phyloP scores from a whole-genome alignment of 306 rosid species.

The Malus fusca region DNA sequence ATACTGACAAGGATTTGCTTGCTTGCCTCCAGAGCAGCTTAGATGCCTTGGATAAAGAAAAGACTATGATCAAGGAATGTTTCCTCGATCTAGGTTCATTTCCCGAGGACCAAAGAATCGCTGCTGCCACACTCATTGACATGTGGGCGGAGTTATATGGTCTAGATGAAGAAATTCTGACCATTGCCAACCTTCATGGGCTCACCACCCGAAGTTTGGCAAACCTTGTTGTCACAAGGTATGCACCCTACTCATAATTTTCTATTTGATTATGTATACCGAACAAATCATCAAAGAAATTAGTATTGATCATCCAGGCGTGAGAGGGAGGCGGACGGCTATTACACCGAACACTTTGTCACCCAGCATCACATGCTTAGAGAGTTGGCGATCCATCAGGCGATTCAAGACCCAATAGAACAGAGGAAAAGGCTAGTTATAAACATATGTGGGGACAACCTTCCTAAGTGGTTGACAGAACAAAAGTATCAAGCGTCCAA shows the following conservation, averaged over 20 bases:
- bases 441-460: conserved; percentile 30
- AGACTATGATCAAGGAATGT: conserved; percentile 28
- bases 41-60: conserved; percentile 21
- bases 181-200: conserved; percentile 32
- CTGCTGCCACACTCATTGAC: conserved; percentile 46
- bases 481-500: conserved; percentile 19
- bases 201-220: conserved; percentile 27
- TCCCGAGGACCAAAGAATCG: conserved; percentile 56
- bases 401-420: conserved; percentile 15
- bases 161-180: conserved; percentile 22
- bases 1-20: conserved; percentile 16
- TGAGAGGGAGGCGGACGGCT: conserved; percentile 23
- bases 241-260: background rate
- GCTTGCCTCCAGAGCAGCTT: conserved; percentile 37
- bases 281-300: background rate
- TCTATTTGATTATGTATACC: background rate
- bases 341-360: conserved; percentile 41
- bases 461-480: conserved; percentile 51
- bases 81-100: conserved; percentile 49
- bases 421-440: conserved; percentile 40
- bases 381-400: conserved; percentile 47
- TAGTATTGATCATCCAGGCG: conserved; percentile 24
- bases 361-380: conserved; percentile 51
- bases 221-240: conserved; percentile 45
- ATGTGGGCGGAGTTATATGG: conserved; percentile 42